phyloP scores from a whole-genome alignment of 164 flowering plant genomes.

The Umbellularia californica region DNA sequence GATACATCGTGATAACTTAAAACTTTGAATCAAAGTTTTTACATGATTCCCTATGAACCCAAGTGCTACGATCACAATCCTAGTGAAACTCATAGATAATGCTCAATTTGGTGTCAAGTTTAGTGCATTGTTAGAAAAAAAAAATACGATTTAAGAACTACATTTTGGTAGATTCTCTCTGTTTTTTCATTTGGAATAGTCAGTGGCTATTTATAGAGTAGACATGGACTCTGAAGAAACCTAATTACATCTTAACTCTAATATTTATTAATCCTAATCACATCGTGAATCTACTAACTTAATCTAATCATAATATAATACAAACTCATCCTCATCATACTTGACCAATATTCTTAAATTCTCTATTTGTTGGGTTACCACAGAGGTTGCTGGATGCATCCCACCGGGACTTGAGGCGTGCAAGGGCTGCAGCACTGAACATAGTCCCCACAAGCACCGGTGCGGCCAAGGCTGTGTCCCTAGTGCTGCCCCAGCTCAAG shows the following conservation, averaged over 20 bases:
- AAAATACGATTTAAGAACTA: too few species aligned
- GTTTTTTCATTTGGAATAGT: too few species aligned
- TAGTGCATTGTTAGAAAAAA: too few species aligned
- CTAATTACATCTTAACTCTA: too few species aligned
- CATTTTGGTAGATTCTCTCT: too few species aligned
- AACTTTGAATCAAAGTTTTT: neutral
- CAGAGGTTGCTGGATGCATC: conserved; percentile 98
- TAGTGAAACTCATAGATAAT: neutral
- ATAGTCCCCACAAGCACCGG: conserved; percentile 98
- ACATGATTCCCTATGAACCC: neutral
- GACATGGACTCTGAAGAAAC: too few species aligned
- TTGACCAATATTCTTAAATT: neutral
- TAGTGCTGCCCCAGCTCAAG: conserved; percentile 92
- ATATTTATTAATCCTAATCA: too few species aligned
- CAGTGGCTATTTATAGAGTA: too few species aligned
- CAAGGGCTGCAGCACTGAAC: conserved; percentile 94
- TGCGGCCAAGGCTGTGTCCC: conserved; percentile 97
- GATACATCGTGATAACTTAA: neutral
- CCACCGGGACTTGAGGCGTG: conserved; percentile 92
- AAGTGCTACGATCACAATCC: neutral
- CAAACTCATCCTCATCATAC: neutral
- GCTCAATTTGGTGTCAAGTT: neutral
- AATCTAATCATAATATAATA: neutral
- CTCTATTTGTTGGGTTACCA: neutral
- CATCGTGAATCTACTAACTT: neutral